Conservation (phyloP, 1,284 basidiomycete genomes). For the Puccinia novopanici region DNA sequence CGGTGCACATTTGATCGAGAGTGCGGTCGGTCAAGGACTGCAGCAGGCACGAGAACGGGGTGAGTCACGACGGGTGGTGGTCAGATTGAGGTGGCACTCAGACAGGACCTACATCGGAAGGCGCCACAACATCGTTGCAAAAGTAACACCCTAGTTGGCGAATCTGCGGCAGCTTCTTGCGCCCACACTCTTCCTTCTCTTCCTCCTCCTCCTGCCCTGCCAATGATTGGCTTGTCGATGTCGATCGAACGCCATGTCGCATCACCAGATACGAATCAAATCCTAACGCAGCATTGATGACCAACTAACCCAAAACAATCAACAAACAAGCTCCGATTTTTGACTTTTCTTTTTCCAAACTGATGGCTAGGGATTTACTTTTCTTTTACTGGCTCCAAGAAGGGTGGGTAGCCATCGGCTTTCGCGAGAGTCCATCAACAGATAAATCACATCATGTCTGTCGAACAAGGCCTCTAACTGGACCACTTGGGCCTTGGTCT, state of each 20-base stretch:
- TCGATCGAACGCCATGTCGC: conserved; percentile 77
- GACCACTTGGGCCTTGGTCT: conserved; percentile 70
- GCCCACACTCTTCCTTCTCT: conserved; percentile 56
- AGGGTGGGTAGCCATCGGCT: conserved; percentile 93
- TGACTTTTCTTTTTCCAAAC: neutral
- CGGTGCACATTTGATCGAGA: conserved; percentile 98
- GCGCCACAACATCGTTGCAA: conserved; percentile 96
- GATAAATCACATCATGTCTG: conserved; percentile 82
- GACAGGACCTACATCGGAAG: conserved; percentile 71
- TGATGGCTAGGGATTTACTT: conserved; percentile 63
- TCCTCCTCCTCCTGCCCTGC: conserved; percentile 52
- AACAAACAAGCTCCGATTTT: neutral
- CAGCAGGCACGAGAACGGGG: no score
- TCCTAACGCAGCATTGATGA: conserved; percentile 91
- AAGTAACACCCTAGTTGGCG: conserved; percentile 83
- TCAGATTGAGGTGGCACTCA: neutral
- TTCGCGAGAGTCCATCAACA: conserved; percentile 97
- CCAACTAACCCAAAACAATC: conserved; percentile 65
- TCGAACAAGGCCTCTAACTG: conserved; percentile 76
- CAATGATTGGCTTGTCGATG: conserved; percentile 53
- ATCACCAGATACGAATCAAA: conserved; percentile 97
- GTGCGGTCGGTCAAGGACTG: conserved; percentile 91
- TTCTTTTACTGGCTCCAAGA: conserved; percentile 76
- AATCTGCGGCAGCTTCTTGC: conserved; percentile 54
- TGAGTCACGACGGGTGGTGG: no score